Evolutionary conservation across 2,329 filamentous ascomycete species (phyloP), one percentile per base, ranked within the genome.

Genomic region (Paradendryphiella salina): DNA sequence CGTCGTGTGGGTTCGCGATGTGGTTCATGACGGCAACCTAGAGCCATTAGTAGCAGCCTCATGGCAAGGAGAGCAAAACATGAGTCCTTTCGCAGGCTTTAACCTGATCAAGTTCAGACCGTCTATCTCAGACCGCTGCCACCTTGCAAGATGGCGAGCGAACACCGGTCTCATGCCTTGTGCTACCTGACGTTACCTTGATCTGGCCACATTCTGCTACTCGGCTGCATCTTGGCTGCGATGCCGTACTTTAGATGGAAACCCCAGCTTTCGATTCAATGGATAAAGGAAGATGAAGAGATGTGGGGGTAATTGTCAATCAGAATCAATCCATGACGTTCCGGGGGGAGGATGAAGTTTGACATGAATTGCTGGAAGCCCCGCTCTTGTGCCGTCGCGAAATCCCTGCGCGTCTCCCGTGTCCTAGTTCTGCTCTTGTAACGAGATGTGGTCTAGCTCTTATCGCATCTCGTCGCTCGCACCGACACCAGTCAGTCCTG

Each of bases 41-140:
- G 15, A 46, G 34, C n/a, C 37, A 68, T 76, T 59, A 76, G 72
- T 56, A 60, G 60, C 49, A 56, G 57, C 48, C 46, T 56, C 46
- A 48, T 21, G 48, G 33, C 15, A 45, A 47, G 47, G 58, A 51
- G 56, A 61, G 66, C 65, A 77, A 66, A 64, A 77, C 78, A 80
- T 78, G 77, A 78, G 67, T 78, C 74, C 77, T 79, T 78, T 78
- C 77, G 78, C 77, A 78, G 75, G 76, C 68, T 72, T 79, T 76
- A 74, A 75, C 76, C 74, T 77, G 76, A 77, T 78, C 77, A 79
- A 80, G 77, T 79, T 79, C 75, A 67, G 64, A 78, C 78, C 78
- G 78, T 80, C 73, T 79, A 59, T 80, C 78, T 80, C 77, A 79
- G 77, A 77, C 71, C 72, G 58, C 57, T 42, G 37, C 46, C 52